phyloP scores from a whole-genome alignment of 1,139 yeast species.

The Suhomyces maxii region DNA sequence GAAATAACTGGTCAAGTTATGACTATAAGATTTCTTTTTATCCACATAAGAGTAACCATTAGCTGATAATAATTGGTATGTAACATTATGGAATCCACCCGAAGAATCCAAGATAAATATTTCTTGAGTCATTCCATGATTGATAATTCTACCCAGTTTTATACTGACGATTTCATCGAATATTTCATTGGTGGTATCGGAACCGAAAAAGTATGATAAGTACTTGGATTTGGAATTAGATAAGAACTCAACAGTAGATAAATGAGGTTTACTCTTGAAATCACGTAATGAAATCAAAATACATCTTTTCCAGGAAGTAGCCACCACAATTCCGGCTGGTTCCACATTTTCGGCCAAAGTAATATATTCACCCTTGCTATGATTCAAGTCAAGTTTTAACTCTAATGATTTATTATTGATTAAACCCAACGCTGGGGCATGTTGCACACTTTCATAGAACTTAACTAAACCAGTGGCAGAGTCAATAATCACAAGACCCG shows the following conservation, averaged over 20 bases:
- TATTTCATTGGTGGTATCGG: slow-evolving; percentile 24
- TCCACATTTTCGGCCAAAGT: slow-evolving; percentile 62
- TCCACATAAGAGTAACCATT: slow-evolving; percentile 32
- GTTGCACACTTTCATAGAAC: slow-evolving; percentile 68
- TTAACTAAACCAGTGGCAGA: slow-evolving; percentile 55
- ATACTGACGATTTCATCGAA: slow-evolving; percentile 58
- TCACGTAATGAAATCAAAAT: slow-evolving; percentile 66
- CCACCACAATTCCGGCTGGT: slow-evolving; percentile 71
- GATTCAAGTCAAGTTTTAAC: slow-evolving; percentile 36
- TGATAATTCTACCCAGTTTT: slow-evolving; percentile 53
- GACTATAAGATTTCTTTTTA: slow-evolving; percentile 27
- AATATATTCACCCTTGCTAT: slow-evolving; percentile 52
- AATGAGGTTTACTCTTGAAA: slow-evolving; percentile 60
- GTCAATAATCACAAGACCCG: slow-evolving; percentile 66
- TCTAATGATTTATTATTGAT: slow-evolving; percentile 45
- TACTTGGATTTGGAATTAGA: slow-evolving; percentile 18
- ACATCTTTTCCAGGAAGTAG: slow-evolving; percentile 72
- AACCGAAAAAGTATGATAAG: slow-evolving; percentile 27
- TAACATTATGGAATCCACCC: slow-evolving; percentile 39
- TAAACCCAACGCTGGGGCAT: slow-evolving; percentile 67
- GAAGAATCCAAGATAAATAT: slow-evolving; percentile 47
- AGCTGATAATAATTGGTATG: slow-evolving; percentile 34
- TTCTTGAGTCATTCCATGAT: slow-evolving; percentile 49
- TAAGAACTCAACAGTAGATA: slow-evolving; percentile 39
- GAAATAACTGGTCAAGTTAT: slow-evolving; percentile 29